phyloP scores from a whole-genome alignment of 148 eudicot species.

The Dysphania ambrosioides region DNA sequence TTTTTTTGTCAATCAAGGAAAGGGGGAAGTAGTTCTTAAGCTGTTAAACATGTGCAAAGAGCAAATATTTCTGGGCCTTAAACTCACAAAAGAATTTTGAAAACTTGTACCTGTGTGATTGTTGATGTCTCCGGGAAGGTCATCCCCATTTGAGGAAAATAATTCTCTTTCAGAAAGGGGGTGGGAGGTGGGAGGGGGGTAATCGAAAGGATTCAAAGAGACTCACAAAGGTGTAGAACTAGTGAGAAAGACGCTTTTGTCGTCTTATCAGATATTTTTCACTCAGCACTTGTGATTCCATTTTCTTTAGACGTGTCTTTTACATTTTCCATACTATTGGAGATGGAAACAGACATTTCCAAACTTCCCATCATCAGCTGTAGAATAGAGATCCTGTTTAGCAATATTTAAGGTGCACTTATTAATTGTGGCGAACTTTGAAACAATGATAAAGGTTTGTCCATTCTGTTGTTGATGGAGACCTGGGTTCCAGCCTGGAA shows the following conservation, averaged over 20 bases:
- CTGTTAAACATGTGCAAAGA: not conserved
- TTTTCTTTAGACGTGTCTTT: conserved; percentile 11
- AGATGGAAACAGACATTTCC: conserved; percentile 14
- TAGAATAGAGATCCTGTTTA: conserved; percentile 8
- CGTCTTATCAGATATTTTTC: not conserved
- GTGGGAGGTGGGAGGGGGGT: too few relatives aligned
- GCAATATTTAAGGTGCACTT: conserved; percentile 17
- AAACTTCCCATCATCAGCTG: conserved; percentile 14
- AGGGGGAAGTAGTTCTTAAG: not conserved
- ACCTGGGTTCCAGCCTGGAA: conserved; percentile 30
- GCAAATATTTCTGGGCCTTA: not conserved
- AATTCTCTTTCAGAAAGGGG: not conserved
- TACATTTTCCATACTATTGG: conserved; percentile 16
- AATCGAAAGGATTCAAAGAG: too few relatives aligned
- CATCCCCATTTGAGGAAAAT: not conserved
- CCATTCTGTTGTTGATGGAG: conserved; percentile 14
- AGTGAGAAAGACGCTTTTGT: conserved; percentile 7
- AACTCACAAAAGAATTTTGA: not conserved
- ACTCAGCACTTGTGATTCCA: conserved; percentile 6
- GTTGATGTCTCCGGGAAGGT: not conserved
- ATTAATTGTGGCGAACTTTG: conserved; percentile 26
- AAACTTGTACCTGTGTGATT: not conserved
- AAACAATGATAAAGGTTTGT: conserved; percentile 16
- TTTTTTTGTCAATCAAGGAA: not conserved
- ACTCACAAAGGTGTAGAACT: not conserved